Percentiles rank a stretch among this genome's conserved stretches.
phyloP scores from a whole-genome alignment of 495 filamentous ascomycete genomes.

The Xylaria cubensis region DNA sequence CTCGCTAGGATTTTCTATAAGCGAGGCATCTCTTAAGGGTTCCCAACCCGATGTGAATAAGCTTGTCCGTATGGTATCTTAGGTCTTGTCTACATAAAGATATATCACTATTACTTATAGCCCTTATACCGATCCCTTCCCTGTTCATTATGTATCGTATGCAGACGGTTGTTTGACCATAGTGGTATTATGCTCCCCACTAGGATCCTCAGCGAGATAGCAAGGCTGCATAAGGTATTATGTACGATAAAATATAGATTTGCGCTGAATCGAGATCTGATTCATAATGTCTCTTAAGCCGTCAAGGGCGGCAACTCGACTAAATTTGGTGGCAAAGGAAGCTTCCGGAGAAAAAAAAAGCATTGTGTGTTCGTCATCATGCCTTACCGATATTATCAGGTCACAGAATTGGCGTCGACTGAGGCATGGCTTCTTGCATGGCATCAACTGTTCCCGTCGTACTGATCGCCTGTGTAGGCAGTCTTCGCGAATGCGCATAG shows the following conservation, averaged over 20 bases:
- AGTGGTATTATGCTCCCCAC: neutral
- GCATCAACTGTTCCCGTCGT: neutral
- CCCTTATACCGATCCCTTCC: neutral
- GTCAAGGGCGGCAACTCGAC: neutral
- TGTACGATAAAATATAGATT: neutral
- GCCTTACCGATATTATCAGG: neutral
- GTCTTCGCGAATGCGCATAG: constrained; percentile 4
- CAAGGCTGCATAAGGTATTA: neutral
- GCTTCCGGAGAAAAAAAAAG: neutral
- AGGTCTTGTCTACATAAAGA: neutral
- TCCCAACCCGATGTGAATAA: neutral
- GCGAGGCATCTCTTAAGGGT: neutral
- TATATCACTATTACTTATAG: constrained; percentile 11
- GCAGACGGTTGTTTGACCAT: neutral
- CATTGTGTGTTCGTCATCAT: neutral
- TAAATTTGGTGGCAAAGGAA: neutral
- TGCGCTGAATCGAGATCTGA: neutral
- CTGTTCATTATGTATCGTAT: neutral
- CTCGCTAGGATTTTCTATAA: neutral
- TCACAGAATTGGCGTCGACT: neutral
- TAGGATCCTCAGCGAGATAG: neutral
- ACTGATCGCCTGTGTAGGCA: neutral
- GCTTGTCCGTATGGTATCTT: neutral
- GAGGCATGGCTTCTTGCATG: neutral
- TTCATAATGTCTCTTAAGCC: neutral